A percentile compares a stretch with the other conserved stretches of the same genome.
Evolutionary conservation across 2,329 filamentous ascomycete genomes (phyloP).

Genomic region (Fusarium domesticum): DNA sequence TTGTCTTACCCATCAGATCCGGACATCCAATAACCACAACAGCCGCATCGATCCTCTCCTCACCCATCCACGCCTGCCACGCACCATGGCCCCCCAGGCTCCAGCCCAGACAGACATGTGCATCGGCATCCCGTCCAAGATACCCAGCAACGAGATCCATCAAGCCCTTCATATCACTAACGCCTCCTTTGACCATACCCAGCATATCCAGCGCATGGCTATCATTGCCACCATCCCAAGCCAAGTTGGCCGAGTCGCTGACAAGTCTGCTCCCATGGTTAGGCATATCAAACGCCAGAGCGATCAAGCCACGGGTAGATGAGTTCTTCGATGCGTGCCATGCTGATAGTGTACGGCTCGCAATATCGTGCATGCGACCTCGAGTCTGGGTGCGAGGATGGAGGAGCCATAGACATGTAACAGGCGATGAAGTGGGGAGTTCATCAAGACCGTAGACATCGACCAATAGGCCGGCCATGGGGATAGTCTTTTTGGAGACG

Average conservation of each 20-base stretch:
- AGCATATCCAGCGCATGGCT: conserved; percentile 93
- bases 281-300: conserved; percentile 83
- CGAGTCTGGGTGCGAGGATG: conserved; percentile 73
- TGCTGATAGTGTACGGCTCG: conserved; percentile 62
- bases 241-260: conserved; percentile 64
- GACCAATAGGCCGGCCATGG: conserved; percentile 74
- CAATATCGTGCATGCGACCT: conserved; percentile 72
- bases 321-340: conserved; percentile 53
- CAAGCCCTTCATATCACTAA: conserved; percentile 69
- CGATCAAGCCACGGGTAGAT: conserved; percentile 61
- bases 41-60: conserved; percentile 73
- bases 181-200: conserved; percentile 68
- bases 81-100: conserved; percentile 84
- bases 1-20: conserved; percentile 67
- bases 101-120: conserved; percentile 76
- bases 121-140: conserved; percentile 50
- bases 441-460: conserved; percentile 81
- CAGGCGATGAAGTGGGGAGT: conserved; percentile 52
- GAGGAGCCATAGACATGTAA: conserved; percentile 87
- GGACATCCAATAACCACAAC: conserved; percentile 85
- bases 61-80: conserved; percentile 78
- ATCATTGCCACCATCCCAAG: conserved; percentile 76
- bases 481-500: conserved; percentile 63
- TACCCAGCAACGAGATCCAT: conserved; percentile 78
- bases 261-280: conserved; percentile 81